Conservation (phyloP, 345 rosid species). For the Psidium friedrichsthalianum region DNA sequence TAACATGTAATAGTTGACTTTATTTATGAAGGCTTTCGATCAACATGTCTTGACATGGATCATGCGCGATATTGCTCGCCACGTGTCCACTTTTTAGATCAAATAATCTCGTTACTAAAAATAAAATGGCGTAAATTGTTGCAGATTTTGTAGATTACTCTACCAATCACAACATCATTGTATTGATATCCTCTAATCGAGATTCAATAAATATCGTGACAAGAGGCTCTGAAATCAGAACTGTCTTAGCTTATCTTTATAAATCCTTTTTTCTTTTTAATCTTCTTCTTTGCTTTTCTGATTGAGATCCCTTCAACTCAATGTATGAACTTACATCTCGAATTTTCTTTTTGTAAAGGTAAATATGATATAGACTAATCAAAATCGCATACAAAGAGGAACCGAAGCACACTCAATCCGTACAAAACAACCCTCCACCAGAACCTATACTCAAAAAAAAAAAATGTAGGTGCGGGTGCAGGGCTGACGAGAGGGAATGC, state of each 20-base stretch:
- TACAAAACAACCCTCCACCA: too few relatives aligned
- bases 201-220: background rate
- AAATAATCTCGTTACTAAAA: background rate
- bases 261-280: background rate
- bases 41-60: background rate
- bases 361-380: too few relatives aligned
- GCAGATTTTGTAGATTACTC: background rate
- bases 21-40: background rate
- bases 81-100: background rate
- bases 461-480: too few relatives aligned
- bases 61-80: background rate
- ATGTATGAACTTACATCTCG: background rate
- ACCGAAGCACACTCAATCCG: too few relatives aligned
- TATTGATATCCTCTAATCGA: background rate
- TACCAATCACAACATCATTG: background rate
- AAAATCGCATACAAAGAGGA: too few relatives aligned
- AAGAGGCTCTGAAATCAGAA: background rate
- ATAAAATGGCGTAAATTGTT: background rate
- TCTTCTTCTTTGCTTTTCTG: background rate
- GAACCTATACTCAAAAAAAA: too few relatives aligned
- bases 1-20: background rate
- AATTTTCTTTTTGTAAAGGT: too few relatives aligned
- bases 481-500: too few relatives aligned
- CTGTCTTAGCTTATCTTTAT: background rate
- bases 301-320: background rate